phyloP scores from a whole-genome alignment of 805 yeast species.

The Sugiyamaella floridensis region DNA sequence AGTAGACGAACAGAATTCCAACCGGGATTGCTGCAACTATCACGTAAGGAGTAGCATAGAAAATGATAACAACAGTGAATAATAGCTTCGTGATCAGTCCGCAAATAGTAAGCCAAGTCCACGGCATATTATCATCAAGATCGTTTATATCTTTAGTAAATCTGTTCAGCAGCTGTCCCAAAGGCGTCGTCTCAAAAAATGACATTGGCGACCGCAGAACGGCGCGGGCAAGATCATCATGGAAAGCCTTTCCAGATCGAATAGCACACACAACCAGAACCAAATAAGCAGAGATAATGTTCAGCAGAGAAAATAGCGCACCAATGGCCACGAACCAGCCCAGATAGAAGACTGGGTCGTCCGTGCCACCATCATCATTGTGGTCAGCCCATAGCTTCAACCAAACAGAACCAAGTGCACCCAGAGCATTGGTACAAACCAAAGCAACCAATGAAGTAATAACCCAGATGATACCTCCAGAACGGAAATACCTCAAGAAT shows the following conservation, averaged over 20 bases:
- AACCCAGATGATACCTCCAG: conserved; percentile 48
- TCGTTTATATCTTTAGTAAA: conserved; percentile 84
- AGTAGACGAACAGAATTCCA: conserved; percentile 52
- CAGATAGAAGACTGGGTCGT: conserved; percentile 54
- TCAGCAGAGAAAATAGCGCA: conserved; percentile 37
- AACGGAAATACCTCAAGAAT: conserved; percentile 62
- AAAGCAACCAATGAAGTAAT: conserved; percentile 33
- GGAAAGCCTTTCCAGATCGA: conserved; percentile 35
- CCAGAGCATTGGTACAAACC: conserved; percentile 47
- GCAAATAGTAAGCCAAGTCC: conserved; percentile 31
- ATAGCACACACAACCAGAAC: conserved; percentile 40
- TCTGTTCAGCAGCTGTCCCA: conserved; percentile 81
- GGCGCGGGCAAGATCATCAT: conserved; percentile 61
- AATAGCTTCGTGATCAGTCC: conserved; percentile 28
- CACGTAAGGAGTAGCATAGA: conserved; percentile 82
- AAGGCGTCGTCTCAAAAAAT: conserved; percentile 88
- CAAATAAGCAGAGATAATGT: conserved; percentile 41
- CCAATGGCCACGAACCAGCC: conserved; percentile 62
- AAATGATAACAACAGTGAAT: conserved; percentile 70
- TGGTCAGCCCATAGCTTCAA: conserved; percentile 84
- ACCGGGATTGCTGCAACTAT: conserved; percentile 62
- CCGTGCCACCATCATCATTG: conserved; percentile 51
- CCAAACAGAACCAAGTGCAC: conserved; percentile 68
- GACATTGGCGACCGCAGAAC: conserved; percentile 87
- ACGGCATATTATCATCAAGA: conserved; percentile 61